Evolutionary conservation across 2,329 filamentous ascomycete species (phyloP).

Genomic region (Phyllachora maydis): DNA sequence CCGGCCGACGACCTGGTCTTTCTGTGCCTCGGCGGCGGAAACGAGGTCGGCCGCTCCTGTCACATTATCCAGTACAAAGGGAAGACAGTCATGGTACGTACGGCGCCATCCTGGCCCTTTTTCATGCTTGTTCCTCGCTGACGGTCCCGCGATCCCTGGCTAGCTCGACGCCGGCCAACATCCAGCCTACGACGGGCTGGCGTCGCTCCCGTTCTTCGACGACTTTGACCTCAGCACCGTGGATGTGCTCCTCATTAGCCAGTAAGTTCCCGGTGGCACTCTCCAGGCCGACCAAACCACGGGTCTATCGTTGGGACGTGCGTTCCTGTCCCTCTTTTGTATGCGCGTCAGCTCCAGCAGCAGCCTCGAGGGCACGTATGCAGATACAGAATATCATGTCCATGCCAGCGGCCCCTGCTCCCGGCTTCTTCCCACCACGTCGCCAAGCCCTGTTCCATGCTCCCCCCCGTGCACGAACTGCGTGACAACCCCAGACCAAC

Average conservation of each 20-base stretch:
- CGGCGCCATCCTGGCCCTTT: constrained; percentile 2
- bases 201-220: constrained; percentile 89
- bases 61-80: constrained; percentile 99
- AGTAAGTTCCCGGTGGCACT: constrained; percentile 74
- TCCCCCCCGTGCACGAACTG: too few relatives aligned
- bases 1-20: constrained; percentile 90
- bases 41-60: constrained; percentile 91
- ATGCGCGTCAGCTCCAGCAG: too few relatives aligned
- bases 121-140: background rate
- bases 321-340: constrained; percentile 2
- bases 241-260: constrained; percentile 92
- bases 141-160: constrained; percentile 2
- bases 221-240: constrained; percentile 96
- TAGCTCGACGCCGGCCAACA: constrained; percentile 96
- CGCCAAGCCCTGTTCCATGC: too few relatives aligned
- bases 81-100: constrained; percentile 87
- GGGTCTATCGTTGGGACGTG: too few relatives aligned
- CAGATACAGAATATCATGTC: too few relatives aligned
- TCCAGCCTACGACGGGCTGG: constrained; percentile 85
- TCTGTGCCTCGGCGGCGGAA: constrained; percentile 80
- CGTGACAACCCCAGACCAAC: too few relatives aligned
- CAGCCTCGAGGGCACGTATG: too few relatives aligned
- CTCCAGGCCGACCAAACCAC: too few relatives aligned
- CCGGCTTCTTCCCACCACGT: too few relatives aligned
- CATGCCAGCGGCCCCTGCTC: too few relatives aligned